A percentile compares a stretch with the other conserved stretches of the same genome.
phyloP scores from a whole-genome alignment of 2,329 filamentous ascomycete genomes.

The Aspergillus neotritici region DNA sequence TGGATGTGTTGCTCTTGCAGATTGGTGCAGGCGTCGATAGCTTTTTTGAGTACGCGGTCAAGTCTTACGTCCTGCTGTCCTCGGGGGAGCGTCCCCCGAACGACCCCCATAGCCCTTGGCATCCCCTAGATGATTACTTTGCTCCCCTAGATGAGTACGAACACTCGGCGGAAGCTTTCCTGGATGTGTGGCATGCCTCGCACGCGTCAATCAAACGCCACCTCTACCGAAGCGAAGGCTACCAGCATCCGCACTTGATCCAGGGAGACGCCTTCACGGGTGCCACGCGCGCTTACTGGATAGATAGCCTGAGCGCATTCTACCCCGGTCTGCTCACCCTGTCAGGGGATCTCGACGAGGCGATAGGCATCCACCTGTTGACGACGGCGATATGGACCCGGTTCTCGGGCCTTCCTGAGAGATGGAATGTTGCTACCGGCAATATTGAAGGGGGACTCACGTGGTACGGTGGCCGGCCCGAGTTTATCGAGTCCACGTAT shows the following conservation, averaged over 20 bases:
- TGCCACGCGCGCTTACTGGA: conserved; percentile 84
- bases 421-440: conserved; percentile 82
- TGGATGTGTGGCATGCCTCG: conserved; percentile 76
- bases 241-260: conserved; percentile 85
- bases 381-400: conserved; percentile 92
- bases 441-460: conserved; percentile 79
- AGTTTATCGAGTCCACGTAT: conserved; percentile 96
- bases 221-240: conserved; percentile 68
- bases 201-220: conserved; percentile 85
- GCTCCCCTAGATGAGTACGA: conserved; percentile 58
- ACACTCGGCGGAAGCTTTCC: conserved; percentile 70
- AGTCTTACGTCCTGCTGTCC: conserved; percentile 85
- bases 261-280: conserved; percentile 86
- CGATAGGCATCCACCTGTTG: conserved; percentile 80
- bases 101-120: conserved; percentile 37
- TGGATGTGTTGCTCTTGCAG: conserved; percentile 19
- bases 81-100: conserved; percentile 50
- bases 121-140: conserved; percentile 59
- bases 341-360: conserved; percentile 85
- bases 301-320: conserved; percentile 92
- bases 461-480: conserved; percentile 93
- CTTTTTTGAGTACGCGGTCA: conserved; percentile 97
- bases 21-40: conserved; percentile 96
- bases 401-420: conserved; percentile 87
- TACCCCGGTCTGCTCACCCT: conserved; percentile 84